A percentile compares a stretch with the other conserved stretches of the same genome.
Conservation (phyloP, 1,284 basidiomycete genomes). For the Ganoderma meredithae region DNA sequence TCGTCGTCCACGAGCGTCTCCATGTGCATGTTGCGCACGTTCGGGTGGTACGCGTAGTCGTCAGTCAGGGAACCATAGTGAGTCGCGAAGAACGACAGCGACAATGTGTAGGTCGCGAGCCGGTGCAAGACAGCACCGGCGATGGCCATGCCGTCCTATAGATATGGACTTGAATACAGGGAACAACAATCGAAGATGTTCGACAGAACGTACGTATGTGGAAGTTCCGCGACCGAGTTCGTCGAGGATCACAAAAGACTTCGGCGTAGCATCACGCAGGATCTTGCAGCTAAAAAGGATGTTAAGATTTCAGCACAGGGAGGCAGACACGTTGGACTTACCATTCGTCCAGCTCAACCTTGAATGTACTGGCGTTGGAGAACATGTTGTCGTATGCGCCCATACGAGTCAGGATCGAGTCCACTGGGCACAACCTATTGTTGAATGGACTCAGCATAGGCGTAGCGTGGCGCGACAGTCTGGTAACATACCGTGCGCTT, state of each 20-base stretch:
- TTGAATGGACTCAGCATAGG: slow-evolving; percentile 16
- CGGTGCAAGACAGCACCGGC: slow-evolving; percentile 94
- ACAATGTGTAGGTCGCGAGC: slow-evolving; percentile 89
- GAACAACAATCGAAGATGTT: background rate
- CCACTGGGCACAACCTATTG: slow-evolving; percentile 84
- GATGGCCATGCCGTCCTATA: slow-evolving; percentile 94
- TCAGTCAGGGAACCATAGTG: slow-evolving; percentile 90
- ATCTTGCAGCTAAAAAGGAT: slow-evolving; percentile 78
- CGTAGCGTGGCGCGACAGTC: background rate
- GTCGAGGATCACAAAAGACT: slow-evolving; percentile 93
- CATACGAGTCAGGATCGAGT: slow-evolving; percentile 97
- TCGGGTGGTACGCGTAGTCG: slow-evolving; percentile 90
- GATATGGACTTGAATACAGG: background rate
- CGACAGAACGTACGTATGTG: slow-evolving; percentile 67
- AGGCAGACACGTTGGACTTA: slow-evolving; percentile 38
- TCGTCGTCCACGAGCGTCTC: slow-evolving; percentile 90
- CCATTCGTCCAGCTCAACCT: slow-evolving; percentile 97
- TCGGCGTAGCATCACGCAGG: slow-evolving; percentile 88
- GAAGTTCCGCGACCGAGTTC: slow-evolving; percentile 92
- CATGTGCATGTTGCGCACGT: slow-evolving; percentile 95
- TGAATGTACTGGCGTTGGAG: slow-evolving; percentile 93
- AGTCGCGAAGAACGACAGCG: slow-evolving; percentile 87
- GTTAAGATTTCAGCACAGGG: background rate
- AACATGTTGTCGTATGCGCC: slow-evolving; percentile 99
- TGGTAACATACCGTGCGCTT: slow-evolving; percentile 67